Base-by-base conservation (phyloP, 225 moss, liverwort and hornwort genomes). In the Ulota crispa region DNA sequence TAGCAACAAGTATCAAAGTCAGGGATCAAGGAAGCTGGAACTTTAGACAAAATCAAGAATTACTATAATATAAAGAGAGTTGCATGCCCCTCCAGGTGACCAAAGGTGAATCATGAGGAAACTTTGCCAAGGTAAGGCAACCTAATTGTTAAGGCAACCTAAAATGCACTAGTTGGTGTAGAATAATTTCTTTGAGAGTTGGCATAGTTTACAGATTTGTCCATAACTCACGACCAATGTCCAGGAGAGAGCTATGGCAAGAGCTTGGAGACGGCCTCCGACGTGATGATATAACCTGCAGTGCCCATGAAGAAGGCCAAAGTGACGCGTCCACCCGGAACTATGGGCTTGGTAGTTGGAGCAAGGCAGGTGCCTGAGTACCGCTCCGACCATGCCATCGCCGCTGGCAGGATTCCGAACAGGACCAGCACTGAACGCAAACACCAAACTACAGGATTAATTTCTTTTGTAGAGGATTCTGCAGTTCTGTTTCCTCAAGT, bases 361-460 rank as follows among this genome's bases (percentile, higher is more conserved):
- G 93, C 69, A 53, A 92, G 78, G 64, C 88, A 82, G 20, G 68
- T 83, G 55, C 84, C 95, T 15, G 88, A 84, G 86, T 98, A 98
- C 66, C 97, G 89, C 82, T 98, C 93, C 19, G 97, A 94, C 97
- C 97, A 98, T 11, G 97, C 94, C 97, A 98, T 98, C 3, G 97
- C 93, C 59, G 93, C 95, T 24, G 97, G 97, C 67, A 98, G 71
- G 63, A 95, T 84, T 39, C 97, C 97, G 62, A 98, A 98, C 34
- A 98, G 86, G 36, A 94, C 93, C n/a, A 98, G 87, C 84, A 98
- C 97, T 98, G 93, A 19, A 52, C 71, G 6, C 2, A 55, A 43
- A 79, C 57, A 45, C 14, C 45, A 45, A 45, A 45, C 14, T 13
- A 43, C 43, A 43, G 12, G 3, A 13, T 43, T 12, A 43, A 11